These are phyloP conservation scores for Aspergillus campestris DNA, from an alignment of 495 filamentous ascomycete species.

Conservation along the genomic window DNA sequence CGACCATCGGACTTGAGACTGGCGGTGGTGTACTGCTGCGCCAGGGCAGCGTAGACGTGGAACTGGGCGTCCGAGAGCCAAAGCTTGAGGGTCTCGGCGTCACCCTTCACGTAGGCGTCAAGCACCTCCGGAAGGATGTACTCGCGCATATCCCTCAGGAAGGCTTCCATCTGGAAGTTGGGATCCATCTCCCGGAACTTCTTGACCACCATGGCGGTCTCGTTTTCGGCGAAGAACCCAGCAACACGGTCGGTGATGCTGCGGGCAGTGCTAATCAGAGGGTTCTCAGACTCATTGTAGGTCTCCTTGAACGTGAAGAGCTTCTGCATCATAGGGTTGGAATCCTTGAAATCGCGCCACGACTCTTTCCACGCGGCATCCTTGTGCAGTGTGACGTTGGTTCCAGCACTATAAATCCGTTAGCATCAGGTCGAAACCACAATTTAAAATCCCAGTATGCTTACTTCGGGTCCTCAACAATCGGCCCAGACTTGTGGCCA, in stretches of 20 bases:
- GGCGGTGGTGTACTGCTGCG: conserved; percentile 87
- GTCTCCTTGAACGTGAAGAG: conserved; percentile 73
- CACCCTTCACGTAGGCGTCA: conserved; percentile 95
- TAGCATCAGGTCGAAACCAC: not conserved
- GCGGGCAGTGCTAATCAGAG: conserved; percentile 83
- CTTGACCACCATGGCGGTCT: conserved; percentile 93
- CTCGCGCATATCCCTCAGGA: conserved; percentile 88
- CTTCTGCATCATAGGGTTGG: conserved; percentile 78
- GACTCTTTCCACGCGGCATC: conserved; percentile 93
- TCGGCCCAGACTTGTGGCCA: conserved; percentile 41
- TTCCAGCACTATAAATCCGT: conserved; percentile 60
- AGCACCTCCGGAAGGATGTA: conserved; percentile 97
- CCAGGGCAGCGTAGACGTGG: conserved; percentile 85
- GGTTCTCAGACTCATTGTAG: conserved; percentile 96
- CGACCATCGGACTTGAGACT: conserved; percentile 90
- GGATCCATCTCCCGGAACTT: conserved; percentile 97
- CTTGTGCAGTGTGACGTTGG: conserved; percentile 91
- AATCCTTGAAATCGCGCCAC: conserved; percentile 87
- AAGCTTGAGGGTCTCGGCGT: conserved; percentile 78
- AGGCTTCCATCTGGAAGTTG: conserved; percentile 86
- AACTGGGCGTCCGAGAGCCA: conserved; percentile 96
- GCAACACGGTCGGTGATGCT: conserved; percentile 87
- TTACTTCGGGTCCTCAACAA: conserved; percentile 82
- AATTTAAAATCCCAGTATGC: conserved; percentile 22
- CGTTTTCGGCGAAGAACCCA: conserved; percentile 97